Evolutionary conservation across 1,284 basidiomycete species (phyloP).

Genomic region (Schizophyllum amplum): DNA sequence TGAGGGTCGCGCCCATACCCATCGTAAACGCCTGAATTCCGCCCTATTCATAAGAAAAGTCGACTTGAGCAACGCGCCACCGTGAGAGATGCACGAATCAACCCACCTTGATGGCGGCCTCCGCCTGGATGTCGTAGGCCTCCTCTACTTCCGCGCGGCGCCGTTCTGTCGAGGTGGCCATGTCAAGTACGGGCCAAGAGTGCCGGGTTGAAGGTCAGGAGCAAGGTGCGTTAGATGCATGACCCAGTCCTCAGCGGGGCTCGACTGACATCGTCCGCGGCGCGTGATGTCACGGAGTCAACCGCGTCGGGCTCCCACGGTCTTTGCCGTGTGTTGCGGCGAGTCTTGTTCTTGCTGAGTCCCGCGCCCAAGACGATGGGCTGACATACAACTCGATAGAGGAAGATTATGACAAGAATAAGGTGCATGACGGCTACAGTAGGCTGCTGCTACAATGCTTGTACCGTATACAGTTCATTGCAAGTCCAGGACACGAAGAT

Average conservation of each 20-base stretch:
- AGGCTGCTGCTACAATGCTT: background rate
- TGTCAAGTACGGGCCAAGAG: background rate
- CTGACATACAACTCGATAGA: too few relatives aligned
- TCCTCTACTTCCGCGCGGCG: slow-evolving; percentile 1
- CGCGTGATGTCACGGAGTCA: background rate
- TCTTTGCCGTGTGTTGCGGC: background rate
- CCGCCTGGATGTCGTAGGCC: background rate
- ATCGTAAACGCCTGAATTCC: slow-evolving; percentile 38
- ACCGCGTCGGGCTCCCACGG: background rate
- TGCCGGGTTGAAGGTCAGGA: background rate
- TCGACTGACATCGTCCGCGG: background rate
- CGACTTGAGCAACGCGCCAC: slow-evolving; percentile 3
- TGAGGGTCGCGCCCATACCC: slow-evolving; percentile 52
- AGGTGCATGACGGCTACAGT: too few relatives aligned
- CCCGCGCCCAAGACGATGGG: too few relatives aligned
- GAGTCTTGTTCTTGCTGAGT: too few relatives aligned
- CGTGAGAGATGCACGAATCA: background rate
- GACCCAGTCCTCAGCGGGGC: background rate
- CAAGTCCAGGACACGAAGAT: slow-evolving; percentile 10
- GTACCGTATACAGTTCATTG: slow-evolving; percentile 1
- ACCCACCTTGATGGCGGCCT: slow-evolving; percentile 9
- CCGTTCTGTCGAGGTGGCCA: background rate
- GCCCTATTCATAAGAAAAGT: slow-evolving; percentile 33
- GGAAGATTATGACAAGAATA: too few relatives aligned
- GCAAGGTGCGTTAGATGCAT: background rate